A percentile compares a stretch with the other conserved stretches of the same genome.
Conservation (phyloP, 805 yeast species). For the Candida koratica region DNA sequence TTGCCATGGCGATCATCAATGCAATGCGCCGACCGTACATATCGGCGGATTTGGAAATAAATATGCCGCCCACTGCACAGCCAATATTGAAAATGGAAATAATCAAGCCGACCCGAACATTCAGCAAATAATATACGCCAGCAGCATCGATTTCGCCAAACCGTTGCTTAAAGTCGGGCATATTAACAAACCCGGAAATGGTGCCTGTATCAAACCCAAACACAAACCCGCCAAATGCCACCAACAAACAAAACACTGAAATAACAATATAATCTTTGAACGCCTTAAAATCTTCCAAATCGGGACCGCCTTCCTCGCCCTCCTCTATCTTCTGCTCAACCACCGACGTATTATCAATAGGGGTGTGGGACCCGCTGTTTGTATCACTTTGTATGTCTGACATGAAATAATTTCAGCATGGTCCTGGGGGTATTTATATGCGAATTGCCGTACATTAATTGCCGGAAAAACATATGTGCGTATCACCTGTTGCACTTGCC, state of each 20-base stretch:
- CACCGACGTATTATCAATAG: slow-evolving; percentile 15
- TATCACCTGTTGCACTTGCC: slow-evolving; percentile 6
- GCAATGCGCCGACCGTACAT: slow-evolving; percentile 57
- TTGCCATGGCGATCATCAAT: slow-evolving; percentile 47
- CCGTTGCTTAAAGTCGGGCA: slow-evolving; percentile 48
- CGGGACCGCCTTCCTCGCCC: slow-evolving; percentile 6
- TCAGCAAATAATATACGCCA: slow-evolving; percentile 40
- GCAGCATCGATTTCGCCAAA: slow-evolving; percentile 44
- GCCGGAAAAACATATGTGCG: slow-evolving; percentile 7
- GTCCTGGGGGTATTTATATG: too few relatives aligned
- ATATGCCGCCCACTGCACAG: slow-evolving; percentile 68
- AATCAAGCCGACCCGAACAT: slow-evolving; percentile 48
- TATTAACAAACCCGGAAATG: slow-evolving; percentile 64
- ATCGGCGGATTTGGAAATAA: slow-evolving; percentile 56
- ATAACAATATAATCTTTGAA: slow-evolving; percentile 30
- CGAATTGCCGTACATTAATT: too few relatives aligned
- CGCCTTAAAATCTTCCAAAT: slow-evolving; percentile 27
- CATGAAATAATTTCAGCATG: not conserved
- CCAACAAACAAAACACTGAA: slow-evolving; percentile 44
- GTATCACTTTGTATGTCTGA: slow-evolving; percentile 10
- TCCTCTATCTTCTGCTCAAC: slow-evolving; percentile 16
- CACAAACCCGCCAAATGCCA: slow-evolving; percentile 74
- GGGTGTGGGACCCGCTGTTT: slow-evolving; percentile 18
- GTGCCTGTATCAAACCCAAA: slow-evolving; percentile 81
- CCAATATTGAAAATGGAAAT: slow-evolving; percentile 61